Base-by-base conservation (phyloP, 495 filamentous ascomycete species). In the Bombardia bombarda region DNA sequence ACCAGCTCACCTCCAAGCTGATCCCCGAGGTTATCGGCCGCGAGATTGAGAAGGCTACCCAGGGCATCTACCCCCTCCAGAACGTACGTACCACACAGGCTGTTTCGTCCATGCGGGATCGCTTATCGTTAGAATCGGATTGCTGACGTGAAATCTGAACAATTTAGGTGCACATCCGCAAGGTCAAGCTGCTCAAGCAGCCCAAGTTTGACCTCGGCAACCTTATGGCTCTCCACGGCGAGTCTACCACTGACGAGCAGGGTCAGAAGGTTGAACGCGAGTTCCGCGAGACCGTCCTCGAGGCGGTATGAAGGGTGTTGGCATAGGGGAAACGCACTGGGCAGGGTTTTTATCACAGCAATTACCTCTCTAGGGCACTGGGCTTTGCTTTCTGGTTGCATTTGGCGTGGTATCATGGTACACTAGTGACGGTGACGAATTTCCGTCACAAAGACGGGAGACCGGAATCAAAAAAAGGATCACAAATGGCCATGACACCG, bases 151-250 rank as follows among this genome's bases (percentile, higher is more conserved):
- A 38, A 45, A 22, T 52, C 32, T 58, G 96, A 92, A 22, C 38
- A 46, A 23, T 52, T 32, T 58, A 98, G 92, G 90, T 98, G 54
- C 92, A 98, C 78, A 94, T 98, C 67, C 90, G 92, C 68, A 98
- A 98, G 80, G 90, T 98, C 61, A 98, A 98, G 80, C 86, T 98
- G 36, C 79, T 98, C 42, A 98, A 98, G 81, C 64, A 79, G 42
- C 92, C 92, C 57, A 97, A 97, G 79, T 98, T 98, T 74, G 92
- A 98, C 66, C 87, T 98, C 46, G 92, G 92, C 70, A 83, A 87
- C 53, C 79, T 98, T 46, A 83, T 98, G 61, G 80, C 80, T 68
- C 78, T 97, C 47, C 92, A 98, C 77, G 93, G 93, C 63, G 93
- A 98, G 79, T 90, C 90, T 33, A 83, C 81, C 56, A 88, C 87